A percentile compares a stretch with the other conserved stretches of the same genome.
These are phyloP conservation scores for Neonectria faginata DNA, from an alignment of 2,329 filamentous ascomycete species.

Conservation along the genomic window DNA sequence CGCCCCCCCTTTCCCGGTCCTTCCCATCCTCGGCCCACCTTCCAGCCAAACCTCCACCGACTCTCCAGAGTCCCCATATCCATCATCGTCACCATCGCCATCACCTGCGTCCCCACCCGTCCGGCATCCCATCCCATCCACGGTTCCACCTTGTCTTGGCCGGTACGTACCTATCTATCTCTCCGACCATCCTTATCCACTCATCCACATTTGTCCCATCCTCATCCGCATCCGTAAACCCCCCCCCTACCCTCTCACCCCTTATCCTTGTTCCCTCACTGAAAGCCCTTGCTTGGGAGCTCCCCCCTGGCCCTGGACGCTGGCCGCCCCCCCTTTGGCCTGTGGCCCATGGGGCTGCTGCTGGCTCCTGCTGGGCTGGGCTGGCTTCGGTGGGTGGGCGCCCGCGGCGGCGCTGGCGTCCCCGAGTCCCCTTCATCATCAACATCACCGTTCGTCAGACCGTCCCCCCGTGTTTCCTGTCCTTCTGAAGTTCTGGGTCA, in stretches of 20 bases:
- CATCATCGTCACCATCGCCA: constrained; percentile 34
- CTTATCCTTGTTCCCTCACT: constrained; percentile 18
- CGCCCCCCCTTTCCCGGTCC: constrained; percentile 31
- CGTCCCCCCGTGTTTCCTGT: constrained; percentile 30
- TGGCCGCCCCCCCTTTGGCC: constrained; percentile 20
- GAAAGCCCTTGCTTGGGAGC: background rate
- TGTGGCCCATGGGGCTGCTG: constrained; percentile 18
- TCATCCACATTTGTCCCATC: constrained; percentile 21
- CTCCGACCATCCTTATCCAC: constrained; percentile 20
- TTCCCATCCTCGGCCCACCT: constrained; percentile 35
- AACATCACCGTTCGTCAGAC: constrained; percentile 30
- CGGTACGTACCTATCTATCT: constrained; percentile 19
- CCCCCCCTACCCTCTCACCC: constrained; percentile 9
- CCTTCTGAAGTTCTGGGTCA: constrained; percentile 16
- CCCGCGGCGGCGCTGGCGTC: constrained; percentile 13
- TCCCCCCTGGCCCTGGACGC: constrained; percentile 19
- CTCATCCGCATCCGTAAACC: constrained; percentile 3
- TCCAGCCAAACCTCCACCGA: constrained; percentile 36
- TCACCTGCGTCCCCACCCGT: constrained; percentile 26
- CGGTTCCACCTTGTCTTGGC: background rate
- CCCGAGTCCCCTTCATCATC: constrained; percentile 13
- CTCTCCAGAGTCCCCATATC: constrained; percentile 22
- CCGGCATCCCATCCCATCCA: constrained; percentile 29
- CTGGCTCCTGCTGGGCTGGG: constrained; percentile 19
- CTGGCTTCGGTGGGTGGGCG: constrained; percentile 22